Evolutionary conservation across 371 early-diverging fungal genomes (phyloP), one percentile per base, ranked within the genome.

Genomic region (Mortierella sp.): DNA sequence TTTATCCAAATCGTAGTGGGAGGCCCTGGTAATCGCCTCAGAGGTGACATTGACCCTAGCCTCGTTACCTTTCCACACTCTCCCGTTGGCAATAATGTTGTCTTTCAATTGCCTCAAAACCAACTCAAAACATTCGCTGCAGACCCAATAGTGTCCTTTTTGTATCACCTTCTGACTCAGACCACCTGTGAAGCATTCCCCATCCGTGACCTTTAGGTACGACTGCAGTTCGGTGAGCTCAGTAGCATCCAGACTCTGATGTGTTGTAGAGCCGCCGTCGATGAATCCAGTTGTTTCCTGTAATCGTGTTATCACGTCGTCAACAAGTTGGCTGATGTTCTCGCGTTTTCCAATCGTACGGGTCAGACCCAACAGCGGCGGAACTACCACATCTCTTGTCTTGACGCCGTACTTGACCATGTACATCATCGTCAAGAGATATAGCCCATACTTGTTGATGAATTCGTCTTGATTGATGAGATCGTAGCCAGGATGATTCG

Each of bases 401-500:
- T 2, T 19, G 19, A 46, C 14, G 1, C 51, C 51, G 39, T 24
- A 46, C 38, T 58, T 59, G 39, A 50, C 28, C 50, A 50, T 34
- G 39, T 42, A 2, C 21, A 59, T 34, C 34, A 59, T 48, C 6
- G 13, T 31, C 50, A 59, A 26, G 7, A 59, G 3, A 31, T 42
- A 58, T 13, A 31, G 48, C 12, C 58, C 58, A 26, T 58, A 58
- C 23, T 49, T 58, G 9, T 31, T 21, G 21, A 59, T 24, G 42
- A 59, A 50, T 8, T 21, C 26, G 16, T 19, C 10, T 4, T 21
- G 41, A 3, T 41, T 13, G 12, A 16, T 8, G 14, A 59, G 18
- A 0, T 39, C 41, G 26, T 59, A 59, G 16, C 60, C 60, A 8
- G 49, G 50, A 24, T 50, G 60, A 21, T 41, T 48, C 2, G 60